Evolutionary conservation across 768 basidiomycete species (phyloP).

Genomic region (Hericium erinaceus): DNA sequence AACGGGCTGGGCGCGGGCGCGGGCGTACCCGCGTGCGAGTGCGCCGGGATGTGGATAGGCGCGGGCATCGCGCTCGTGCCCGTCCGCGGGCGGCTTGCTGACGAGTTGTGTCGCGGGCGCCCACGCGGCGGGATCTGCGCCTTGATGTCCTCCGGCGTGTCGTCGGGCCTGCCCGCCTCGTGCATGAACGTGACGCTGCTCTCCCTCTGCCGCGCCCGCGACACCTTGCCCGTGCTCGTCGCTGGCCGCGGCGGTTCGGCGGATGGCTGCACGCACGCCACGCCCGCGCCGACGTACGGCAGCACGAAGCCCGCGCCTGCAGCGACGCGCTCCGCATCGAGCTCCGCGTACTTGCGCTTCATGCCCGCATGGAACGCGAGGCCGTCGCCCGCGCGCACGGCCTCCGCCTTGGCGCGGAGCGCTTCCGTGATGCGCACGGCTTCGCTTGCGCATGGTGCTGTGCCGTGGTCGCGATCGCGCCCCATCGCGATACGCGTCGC

Average conservation of each 20-base stretch:
- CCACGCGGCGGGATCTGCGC: conserved; percentile 1
- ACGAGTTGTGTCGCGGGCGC: background rate
- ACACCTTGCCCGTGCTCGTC: no score
- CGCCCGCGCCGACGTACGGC: no score
- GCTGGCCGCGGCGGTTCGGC: no score
- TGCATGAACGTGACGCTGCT: conserved; percentile 25
- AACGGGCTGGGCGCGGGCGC: background rate
- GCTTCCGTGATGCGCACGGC: conserved; percentile 8
- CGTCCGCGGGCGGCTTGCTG: background rate
- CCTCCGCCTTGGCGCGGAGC: conserved; percentile 1
- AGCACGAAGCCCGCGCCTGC: no score
- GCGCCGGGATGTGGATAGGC: background rate
- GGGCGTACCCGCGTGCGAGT: background rate
- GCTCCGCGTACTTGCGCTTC: no score
- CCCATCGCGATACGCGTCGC: conserved; percentile 12
- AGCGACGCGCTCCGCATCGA: no score
- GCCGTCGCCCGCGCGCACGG: no score
- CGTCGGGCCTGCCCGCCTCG: conserved; percentile 4
- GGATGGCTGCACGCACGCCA: no score
- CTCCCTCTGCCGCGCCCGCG: conserved; percentile 13
- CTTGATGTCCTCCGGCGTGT: background rate
- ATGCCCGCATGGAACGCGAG: no score
- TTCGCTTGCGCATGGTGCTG: conserved; percentile 30
- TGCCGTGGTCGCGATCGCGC: conserved; percentile 16
- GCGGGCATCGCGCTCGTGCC: background rate